Conservation (phyloP, 176 grass and related monocot species). For the Aegilops longissima region DNA sequence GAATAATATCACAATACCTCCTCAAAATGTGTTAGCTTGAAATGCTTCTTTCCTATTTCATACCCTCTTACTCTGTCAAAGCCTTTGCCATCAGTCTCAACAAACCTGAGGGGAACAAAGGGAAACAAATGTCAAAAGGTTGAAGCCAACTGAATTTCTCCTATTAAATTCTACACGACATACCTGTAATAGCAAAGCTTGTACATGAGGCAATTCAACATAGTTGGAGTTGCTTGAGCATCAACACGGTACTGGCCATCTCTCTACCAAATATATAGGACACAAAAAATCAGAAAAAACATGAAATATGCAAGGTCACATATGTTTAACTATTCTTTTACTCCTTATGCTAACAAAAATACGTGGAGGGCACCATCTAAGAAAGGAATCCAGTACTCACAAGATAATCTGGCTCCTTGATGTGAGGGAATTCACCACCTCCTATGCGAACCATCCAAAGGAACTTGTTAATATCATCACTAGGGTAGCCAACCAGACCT, state of each 20-base stretch:
- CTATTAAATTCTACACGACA: not conserved
- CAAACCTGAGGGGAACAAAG: slow-evolving; percentile 66
- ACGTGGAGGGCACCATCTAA: not conserved
- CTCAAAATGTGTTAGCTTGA: slow-evolving; percentile 99
- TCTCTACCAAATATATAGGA: slow-evolving; percentile 53
- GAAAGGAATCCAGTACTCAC: slow-evolving; percentile 54
- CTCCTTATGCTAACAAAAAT: slow-evolving; percentile 19
- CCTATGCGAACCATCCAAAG: slow-evolving; percentile 99
- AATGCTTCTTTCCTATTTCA: slow-evolving; percentile 99
- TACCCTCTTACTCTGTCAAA: slow-evolving; percentile 97
- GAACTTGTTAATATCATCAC: slow-evolving; percentile 99
- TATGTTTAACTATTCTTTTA: not conserved
- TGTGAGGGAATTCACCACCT: slow-evolving; percentile 98
- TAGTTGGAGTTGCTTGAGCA: slow-evolving; percentile 92
- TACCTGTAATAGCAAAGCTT: slow-evolving; percentile 99
- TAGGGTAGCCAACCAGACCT: slow-evolving; percentile 99
- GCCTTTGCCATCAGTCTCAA: slow-evolving; percentile 97
- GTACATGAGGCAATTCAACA: slow-evolving; percentile 99
- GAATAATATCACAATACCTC: slow-evolving; percentile 57
- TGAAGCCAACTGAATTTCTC: not conserved
- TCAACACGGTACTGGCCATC: slow-evolving; percentile 98
- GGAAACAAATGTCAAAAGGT: slow-evolving; percentile 36
- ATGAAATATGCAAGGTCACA: not conserved
- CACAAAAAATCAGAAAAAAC: slow-evolving; percentile 19
- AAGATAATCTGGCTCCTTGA: slow-evolving; percentile 99